Conservation (phyloP, 306 rosid genomes). For the Ammopiptanthus mongolicus region DNA sequence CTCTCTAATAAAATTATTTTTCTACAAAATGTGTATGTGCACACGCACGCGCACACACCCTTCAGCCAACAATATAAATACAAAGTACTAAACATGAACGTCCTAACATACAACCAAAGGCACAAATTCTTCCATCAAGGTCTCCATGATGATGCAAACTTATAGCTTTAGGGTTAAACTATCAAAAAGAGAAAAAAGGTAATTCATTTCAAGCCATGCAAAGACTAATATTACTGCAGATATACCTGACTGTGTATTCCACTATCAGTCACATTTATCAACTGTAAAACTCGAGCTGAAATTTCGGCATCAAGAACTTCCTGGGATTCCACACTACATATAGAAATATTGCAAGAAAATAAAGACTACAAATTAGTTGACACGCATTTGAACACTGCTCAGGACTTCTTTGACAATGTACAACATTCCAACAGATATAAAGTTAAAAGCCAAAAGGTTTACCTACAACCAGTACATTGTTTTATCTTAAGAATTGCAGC, state of each 20-base stretch:
- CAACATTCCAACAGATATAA: slow-evolving; percentile 5
- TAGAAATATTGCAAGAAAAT: slow-evolving; percentile 22
- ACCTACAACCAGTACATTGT: slow-evolving; percentile 93
- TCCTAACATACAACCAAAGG: not conserved
- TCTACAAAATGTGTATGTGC: too few relatives aligned
- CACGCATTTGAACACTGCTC: not conserved
- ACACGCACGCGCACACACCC: not conserved
- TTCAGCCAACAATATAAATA: not conserved
- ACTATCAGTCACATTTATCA: slow-evolving; percentile 85
- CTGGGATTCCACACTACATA: slow-evolving; percentile 76
- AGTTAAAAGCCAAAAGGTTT: slow-evolving; percentile 15
- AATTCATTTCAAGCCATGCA: not conserved
- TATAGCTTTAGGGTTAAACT: slow-evolving; percentile 3
- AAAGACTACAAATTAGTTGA: slow-evolving; percentile 10
- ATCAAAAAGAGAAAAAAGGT: not conserved
- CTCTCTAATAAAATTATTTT: not conserved
- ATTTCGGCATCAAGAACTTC: slow-evolving; percentile 97
- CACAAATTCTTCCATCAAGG: not conserved
- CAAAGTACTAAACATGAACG: not conserved
- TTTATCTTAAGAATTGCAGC: slow-evolving; percentile 91
- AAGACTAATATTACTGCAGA: not conserved
- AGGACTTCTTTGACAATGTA: not conserved
- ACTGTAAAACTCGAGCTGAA: slow-evolving; percentile 92
- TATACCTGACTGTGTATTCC: slow-evolving; percentile 93
- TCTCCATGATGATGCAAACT: not conserved